A percentile compares a stretch with the other conserved stretches of the same genome.
phyloP scores from a whole-genome alignment of 2,329 filamentous ascomycete genomes.

The Penicillium sclerotiorum region DNA sequence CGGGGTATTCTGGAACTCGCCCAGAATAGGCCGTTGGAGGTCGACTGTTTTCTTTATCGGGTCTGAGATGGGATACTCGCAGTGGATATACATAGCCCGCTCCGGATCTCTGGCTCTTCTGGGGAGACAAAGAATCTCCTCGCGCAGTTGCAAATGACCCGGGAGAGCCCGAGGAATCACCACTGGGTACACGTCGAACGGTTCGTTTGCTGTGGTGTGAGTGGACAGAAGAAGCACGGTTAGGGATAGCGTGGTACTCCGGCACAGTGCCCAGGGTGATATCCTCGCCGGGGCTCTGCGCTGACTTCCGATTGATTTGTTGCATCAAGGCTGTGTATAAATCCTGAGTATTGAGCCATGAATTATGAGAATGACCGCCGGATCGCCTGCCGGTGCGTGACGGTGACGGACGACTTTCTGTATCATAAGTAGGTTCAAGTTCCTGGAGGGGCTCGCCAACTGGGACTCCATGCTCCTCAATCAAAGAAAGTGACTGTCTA shows the following conservation, averaged over 20 bases:
- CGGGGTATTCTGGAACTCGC: background rate
- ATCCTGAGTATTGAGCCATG: constrained; percentile 40
- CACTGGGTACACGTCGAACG: constrained; percentile 36
- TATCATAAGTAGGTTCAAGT: background rate
- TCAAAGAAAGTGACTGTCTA: constrained; percentile 45
- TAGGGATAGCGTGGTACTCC: constrained; percentile 33
- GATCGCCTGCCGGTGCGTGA: constrained; percentile 13
- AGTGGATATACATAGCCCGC: background rate
- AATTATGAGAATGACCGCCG: constrained; percentile 20
- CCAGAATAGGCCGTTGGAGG: background rate
- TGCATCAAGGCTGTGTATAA: constrained; percentile 49
- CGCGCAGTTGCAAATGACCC: constrained; percentile 36
- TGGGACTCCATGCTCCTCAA: constrained; percentile 44
- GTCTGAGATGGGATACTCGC: constrained; percentile 2
- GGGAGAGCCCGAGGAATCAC: constrained; percentile 32
- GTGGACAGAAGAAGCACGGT: constrained; percentile 29
- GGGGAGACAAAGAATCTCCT: constrained; percentile 25
- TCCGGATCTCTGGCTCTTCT: constrained; percentile 11
- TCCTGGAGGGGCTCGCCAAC: constrained; percentile 16
- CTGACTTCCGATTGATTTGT: constrained; percentile 35
- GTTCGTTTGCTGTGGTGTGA: constrained; percentile 29
- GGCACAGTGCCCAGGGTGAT: constrained; percentile 34
- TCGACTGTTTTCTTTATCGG: constrained; percentile 2
- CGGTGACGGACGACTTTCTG: constrained; percentile 14
- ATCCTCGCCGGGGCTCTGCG: constrained; percentile 24